A percentile compares a stretch with the other conserved stretches of the same genome.
Evolutionary conservation across 2,329 filamentous ascomycete genomes (phyloP).

Genomic region (Bipolaris victoriae): DNA sequence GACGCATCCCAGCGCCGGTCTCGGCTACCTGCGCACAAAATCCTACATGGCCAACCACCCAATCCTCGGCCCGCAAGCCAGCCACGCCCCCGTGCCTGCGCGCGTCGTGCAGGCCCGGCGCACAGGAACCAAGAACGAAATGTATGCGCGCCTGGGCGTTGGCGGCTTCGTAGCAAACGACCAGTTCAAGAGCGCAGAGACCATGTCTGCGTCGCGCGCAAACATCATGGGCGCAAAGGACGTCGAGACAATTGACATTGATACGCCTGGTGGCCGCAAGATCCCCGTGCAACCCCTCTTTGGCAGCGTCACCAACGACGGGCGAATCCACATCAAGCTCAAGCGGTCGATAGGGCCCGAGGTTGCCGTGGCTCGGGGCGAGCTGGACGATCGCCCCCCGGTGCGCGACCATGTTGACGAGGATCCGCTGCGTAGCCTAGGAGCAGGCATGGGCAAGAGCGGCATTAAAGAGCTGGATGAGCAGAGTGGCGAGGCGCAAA

Average conservation of each 20-base stretch:
- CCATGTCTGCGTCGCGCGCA: slow-evolving; percentile 29
- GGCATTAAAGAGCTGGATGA: slow-evolving; percentile 30
- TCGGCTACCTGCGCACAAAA: slow-evolving; percentile 65
- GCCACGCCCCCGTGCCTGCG: slow-evolving; percentile 60
- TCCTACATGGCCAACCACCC: slow-evolving; percentile 65
- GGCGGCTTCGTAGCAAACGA: slow-evolving; percentile 54
- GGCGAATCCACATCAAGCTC: slow-evolving; percentile 39
- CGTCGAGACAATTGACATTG: slow-evolving; percentile 51
- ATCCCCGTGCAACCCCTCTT: slow-evolving; percentile 57
- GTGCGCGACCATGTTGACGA: slow-evolving; percentile 12
- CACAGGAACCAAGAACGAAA: slow-evolving; percentile 21
- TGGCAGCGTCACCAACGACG: slow-evolving; percentile 43
- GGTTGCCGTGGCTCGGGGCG: slow-evolving; percentile 31
- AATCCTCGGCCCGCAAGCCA: slow-evolving; percentile 63
- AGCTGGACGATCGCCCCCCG: slow-evolving; percentile 36
- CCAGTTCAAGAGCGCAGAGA: slow-evolving; percentile 40
- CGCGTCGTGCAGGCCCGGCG: slow-evolving; percentile 59
- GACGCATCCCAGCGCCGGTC: slow-evolving; percentile 69
- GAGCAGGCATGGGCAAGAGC: slow-evolving; percentile 14
- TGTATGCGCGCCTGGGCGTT: slow-evolving; percentile 51
- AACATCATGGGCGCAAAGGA: slow-evolving; percentile 17
- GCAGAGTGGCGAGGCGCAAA: slow-evolving; percentile 26
- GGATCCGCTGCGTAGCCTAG: slow-evolving; percentile 17
- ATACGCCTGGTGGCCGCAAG: slow-evolving; percentile 58
- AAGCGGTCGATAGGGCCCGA: slow-evolving; percentile 29